Evolutionary conservation across 257 asterid genomes (phyloP).

Genomic region (Anisodus acutangulus): DNA sequence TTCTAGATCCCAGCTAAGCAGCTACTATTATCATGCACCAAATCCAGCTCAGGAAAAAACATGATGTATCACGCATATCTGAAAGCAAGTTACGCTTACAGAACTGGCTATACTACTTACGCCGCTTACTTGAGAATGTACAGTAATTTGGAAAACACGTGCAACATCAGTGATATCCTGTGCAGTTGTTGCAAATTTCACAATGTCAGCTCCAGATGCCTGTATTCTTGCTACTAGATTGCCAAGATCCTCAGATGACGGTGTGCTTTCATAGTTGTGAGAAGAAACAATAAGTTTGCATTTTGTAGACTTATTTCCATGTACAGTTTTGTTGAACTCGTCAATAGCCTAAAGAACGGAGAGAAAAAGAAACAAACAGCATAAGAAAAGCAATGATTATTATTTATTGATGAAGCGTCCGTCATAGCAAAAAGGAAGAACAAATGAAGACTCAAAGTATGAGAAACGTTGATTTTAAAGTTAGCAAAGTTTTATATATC

Average conservation of each 20-base stretch:
- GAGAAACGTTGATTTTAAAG: neutral
- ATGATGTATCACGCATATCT: neutral
- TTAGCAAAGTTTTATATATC: neutral
- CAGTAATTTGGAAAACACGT: conserved; percentile 82
- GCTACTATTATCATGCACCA: conserved; percentile 18
- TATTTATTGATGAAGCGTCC: neutral
- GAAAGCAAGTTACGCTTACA: neutral
- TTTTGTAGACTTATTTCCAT: conserved; percentile 65
- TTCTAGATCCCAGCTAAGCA: neutral
- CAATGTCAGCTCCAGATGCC: conserved; percentile 96
- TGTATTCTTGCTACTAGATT: conserved; percentile 91
- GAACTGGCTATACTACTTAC: conserved; percentile 31
- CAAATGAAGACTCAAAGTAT: neutral
- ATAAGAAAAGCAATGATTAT: neutral
- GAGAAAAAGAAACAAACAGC: conserved; percentile 20
- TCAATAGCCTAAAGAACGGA: conserved; percentile 61
- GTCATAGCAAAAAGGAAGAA: conserved; percentile 18
- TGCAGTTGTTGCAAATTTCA: conserved; percentile 94
- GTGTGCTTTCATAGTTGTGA: conserved; percentile 85
- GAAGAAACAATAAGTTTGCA: conserved; percentile 92
- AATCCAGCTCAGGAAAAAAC: conserved; percentile 2
- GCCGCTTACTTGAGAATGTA: conserved; percentile 88
- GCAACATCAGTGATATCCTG: conserved; percentile 84
- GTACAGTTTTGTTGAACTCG: conserved; percentile 64
- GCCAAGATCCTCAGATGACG: conserved; percentile 82